A percentile compares a stretch with the other conserved stretches of the same genome.
Conservation (phyloP, 148 eudicot species). For the Spergularia marina region DNA sequence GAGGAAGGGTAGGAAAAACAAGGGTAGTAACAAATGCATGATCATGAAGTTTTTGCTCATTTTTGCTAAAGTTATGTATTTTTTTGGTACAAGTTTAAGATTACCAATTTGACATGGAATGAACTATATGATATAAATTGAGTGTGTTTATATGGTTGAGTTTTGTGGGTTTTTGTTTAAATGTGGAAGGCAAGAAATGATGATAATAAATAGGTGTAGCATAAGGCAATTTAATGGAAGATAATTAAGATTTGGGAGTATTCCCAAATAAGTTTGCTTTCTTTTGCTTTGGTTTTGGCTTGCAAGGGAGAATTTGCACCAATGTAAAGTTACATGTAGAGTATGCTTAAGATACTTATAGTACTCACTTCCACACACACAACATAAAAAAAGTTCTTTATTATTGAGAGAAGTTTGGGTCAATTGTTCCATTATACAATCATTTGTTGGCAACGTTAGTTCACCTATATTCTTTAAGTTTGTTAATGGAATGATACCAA, state of each 20-base stretch:
- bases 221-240: slow-evolving; percentile 4
- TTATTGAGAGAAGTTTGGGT: too few species aligned
- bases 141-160: not conserved
- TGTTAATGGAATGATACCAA: too few species aligned
- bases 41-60: not conserved
- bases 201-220: slow-evolving; percentile 3
- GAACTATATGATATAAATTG: too few species aligned
- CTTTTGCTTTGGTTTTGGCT: slow-evolving; percentile 8
- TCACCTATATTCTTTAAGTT: too few species aligned
- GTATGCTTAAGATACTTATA: not conserved
- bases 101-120: not conserved
- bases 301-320: not conserved
- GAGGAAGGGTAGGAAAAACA: not conserved
- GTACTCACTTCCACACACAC: not conserved
- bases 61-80: not conserved
- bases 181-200: slow-evolving; percentile 25
- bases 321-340: too few species aligned
- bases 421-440: too few species aligned
- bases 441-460: too few species aligned
- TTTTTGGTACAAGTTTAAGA: not conserved
- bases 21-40: not conserved
- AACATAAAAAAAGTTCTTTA: not conserved
- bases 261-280: not conserved
- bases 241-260: not conserved
- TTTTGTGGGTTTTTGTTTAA: not conserved